These are phyloP conservation scores for Sarocladiaceae sp. DNA, from an alignment of 2,329 filamentous ascomycete genomes.

Conservation along the genomic window DNA sequence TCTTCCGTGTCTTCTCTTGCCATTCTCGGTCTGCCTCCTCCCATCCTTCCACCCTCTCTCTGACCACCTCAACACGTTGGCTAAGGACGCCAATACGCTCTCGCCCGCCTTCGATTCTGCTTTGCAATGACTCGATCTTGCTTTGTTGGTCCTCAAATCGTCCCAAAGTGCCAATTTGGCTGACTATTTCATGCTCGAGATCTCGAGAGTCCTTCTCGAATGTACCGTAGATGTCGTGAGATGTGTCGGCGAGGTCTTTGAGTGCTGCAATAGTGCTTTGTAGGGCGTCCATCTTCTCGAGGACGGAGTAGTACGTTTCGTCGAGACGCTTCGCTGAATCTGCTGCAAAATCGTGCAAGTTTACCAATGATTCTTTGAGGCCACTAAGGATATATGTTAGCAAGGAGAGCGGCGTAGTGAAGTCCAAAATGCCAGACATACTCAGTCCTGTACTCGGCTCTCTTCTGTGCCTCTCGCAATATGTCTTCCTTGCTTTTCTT, in stretches of 20 bases:
- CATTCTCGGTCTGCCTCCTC: constrained; percentile 63
- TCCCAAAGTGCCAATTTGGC: constrained; percentile 56
- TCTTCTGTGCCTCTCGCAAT: constrained; percentile 32
- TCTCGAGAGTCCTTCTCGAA: constrained; percentile 59
- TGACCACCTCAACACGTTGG: constrained; percentile 59
- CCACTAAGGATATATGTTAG: constrained; percentile 31
- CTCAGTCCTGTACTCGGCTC: constrained; percentile 26
- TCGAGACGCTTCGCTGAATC: constrained; percentile 63
- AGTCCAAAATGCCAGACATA: no score
- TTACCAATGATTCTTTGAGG: constrained; percentile 45
- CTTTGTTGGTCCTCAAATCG: constrained; percentile 62
- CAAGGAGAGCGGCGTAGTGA: no score
- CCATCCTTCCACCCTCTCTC: constrained; percentile 61
- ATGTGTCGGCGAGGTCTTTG: constrained; percentile 61
- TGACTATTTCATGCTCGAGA: constrained; percentile 54
- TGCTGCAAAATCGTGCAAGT: constrained; percentile 57
- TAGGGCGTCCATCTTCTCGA: constrained; percentile 63
- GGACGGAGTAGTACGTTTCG: constrained; percentile 68
- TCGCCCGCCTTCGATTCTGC: constrained; percentile 56
- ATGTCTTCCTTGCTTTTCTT: constrained; percentile 32
- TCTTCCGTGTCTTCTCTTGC: constrained; percentile 62
- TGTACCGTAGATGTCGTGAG: constrained; percentile 50
- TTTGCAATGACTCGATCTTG: constrained; percentile 58
- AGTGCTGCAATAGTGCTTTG: constrained; percentile 61
- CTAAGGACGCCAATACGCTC: constrained; percentile 56